These are phyloP conservation scores for Zymoseptoria tritici DNA, from an alignment of 2,329 filamentous ascomycete species.

Conservation along the genomic window DNA sequence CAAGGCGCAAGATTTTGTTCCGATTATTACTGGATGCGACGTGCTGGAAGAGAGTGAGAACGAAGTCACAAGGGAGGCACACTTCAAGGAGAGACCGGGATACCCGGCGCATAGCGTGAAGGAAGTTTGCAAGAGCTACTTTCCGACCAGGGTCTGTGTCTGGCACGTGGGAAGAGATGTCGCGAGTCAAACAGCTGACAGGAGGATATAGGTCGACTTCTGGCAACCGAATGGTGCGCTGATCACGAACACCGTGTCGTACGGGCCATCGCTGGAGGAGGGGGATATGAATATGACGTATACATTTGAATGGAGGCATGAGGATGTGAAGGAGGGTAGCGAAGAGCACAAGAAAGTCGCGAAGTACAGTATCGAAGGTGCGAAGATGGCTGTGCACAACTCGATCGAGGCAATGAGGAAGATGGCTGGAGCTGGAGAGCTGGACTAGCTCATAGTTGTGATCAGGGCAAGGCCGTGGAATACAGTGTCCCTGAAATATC, in stretches of 20 bases:
- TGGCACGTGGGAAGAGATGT: neutral
- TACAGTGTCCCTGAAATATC: too few species aligned
- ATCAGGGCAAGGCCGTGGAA: neutral
- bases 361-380: constrained; percentile 24
- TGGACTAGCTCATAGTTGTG: constrained; percentile 13
- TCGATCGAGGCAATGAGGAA: constrained; percentile 37
- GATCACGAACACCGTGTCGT: constrained; percentile 40
- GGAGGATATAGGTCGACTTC: constrained; percentile 37
- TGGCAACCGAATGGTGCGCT: constrained; percentile 36
- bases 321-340: constrained; percentile 30
- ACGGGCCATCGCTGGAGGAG: constrained; percentile 29
- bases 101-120: constrained; percentile 26
- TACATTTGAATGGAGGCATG: constrained; percentile 37
- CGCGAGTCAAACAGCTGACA: neutral
- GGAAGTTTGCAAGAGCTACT: constrained; percentile 35
- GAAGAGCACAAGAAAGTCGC: constrained; percentile 28
- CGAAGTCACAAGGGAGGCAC: constrained; percentile 30
- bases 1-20: constrained; percentile 40
- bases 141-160: constrained; percentile 33
- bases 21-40: constrained; percentile 35
- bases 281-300: constrained; percentile 40
- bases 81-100: constrained; percentile 32
- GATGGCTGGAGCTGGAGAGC: constrained; percentile 30
- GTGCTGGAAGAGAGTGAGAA: constrained; percentile 35
- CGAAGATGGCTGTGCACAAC: constrained; percentile 37